phyloP scores from a whole-genome alignment of 129 eudicot genomes.

The Chrysanthemum makinoi region DNA sequence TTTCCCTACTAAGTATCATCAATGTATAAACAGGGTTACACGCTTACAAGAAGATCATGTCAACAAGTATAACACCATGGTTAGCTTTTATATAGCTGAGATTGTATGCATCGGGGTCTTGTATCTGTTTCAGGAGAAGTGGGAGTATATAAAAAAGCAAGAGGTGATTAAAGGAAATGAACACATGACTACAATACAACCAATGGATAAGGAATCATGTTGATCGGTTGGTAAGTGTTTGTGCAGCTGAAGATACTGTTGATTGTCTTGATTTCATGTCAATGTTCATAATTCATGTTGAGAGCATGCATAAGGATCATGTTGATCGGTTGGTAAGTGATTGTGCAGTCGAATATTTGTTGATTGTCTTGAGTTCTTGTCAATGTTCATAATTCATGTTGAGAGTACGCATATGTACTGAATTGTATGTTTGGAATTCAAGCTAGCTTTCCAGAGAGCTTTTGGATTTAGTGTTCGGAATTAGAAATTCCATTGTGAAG shows the following conservation, averaged over 20 bases:
- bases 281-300: too few species aligned
- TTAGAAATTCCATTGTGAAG: too few species aligned
- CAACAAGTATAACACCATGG: conserved; percentile 54
- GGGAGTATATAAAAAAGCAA: conserved; percentile 61
- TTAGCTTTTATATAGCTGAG: conserved; percentile 52
- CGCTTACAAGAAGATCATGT: conserved; percentile 65
- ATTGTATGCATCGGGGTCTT: conserved; percentile 47
- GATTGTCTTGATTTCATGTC: not conserved
- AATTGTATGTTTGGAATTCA: too few species aligned
- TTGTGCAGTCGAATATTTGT: too few species aligned
- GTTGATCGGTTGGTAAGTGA: too few species aligned
- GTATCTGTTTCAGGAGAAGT: conserved; percentile 84
- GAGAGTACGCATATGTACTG: too few species aligned
- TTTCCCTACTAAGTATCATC: conserved; percentile 62
- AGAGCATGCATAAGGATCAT: too few species aligned
- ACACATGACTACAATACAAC: conserved; percentile 35
- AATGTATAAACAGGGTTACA: conserved; percentile 76
- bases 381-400: too few species aligned
- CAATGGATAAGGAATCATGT: conserved; percentile 39
- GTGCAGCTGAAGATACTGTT: not conserved
- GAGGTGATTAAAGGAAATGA: conserved; percentile 46
- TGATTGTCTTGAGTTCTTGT: too few species aligned
- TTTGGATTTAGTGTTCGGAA: too few species aligned
- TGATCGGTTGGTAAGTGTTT: not conserved
- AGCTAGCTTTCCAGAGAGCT: too few species aligned